Percentiles rank a stretch among this genome's conserved stretches.
These are phyloP conservation scores for Trichoderma hamatum DNA, from an alignment of 2,329 filamentous ascomycete species.

Conservation along the genomic window DNA sequence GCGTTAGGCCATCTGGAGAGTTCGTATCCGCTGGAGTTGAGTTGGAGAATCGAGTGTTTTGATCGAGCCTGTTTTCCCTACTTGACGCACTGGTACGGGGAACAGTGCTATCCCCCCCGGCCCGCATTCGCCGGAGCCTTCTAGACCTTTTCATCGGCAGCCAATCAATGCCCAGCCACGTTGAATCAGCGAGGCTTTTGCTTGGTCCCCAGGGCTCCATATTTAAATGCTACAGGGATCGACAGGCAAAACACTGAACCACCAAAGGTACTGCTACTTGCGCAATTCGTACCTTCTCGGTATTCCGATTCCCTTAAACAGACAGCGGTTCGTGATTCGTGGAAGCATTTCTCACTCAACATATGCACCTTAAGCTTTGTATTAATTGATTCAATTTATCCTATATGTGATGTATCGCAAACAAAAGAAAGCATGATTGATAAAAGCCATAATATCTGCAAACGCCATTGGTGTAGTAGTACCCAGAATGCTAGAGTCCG, in stretches of 20 bases:
- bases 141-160: not conserved
- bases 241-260: not conserved
- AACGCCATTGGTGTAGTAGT: slow-evolving; percentile 3
- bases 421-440: not conserved
- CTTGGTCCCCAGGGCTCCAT: slow-evolving; percentile 5
- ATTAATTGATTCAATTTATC: not conserved
- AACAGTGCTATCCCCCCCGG: not conserved
- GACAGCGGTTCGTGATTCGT: not conserved
- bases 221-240: not conserved
- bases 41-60: not conserved
- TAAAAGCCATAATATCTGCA: not conserved
- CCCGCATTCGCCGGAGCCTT: not conserved
- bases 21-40: not conserved
- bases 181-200: slow-evolving; percentile 8
- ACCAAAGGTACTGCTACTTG: not conserved
- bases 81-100: not conserved
- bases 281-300: not conserved
- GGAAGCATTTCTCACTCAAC: not conserved
- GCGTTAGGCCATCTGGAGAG: not conserved
- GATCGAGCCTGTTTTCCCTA: not conserved
- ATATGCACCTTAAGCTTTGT: not conserved
- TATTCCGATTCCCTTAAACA: not conserved
- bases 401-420: not conserved
- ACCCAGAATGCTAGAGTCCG: not conserved
- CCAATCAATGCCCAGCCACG: not conserved